These are phyloP conservation scores for Simplicillium sp. DNA, from an alignment of 2,329 filamentous ascomycete genomes.

Conservation along the genomic window DNA sequence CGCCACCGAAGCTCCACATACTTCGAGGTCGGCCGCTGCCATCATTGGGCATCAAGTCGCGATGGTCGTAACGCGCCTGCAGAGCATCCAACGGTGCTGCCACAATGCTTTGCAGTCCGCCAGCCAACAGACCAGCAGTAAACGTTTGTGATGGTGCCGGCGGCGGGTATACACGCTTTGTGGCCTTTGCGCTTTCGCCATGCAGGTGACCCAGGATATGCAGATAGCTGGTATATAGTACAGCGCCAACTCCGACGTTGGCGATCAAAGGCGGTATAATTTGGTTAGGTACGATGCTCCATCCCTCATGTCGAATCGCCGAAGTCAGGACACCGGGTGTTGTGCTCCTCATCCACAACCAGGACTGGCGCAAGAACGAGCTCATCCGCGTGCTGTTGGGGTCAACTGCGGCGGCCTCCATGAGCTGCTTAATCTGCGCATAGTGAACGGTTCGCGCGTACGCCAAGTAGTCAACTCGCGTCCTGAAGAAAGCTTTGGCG, in stretches of 20 bases:
- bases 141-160: conserved; percentile 56
- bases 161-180: conserved; percentile 61
- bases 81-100: conserved; percentile 70
- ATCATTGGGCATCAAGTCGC: conserved; percentile 32
- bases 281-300: conserved; percentile 65
- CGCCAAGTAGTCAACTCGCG: conserved; percentile 72
- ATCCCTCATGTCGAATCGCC: conserved; percentile 60
- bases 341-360: conserved; percentile 48
- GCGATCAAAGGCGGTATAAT: conserved; percentile 67
- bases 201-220: conserved; percentile 59
- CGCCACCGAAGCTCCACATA: conserved; percentile 64
- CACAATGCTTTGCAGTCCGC: conserved; percentile 58
- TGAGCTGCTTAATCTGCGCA: conserved; percentile 28
- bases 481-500: conserved; percentile 86
- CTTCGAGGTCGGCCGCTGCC: conserved; percentile 39
- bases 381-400: conserved; percentile 21
- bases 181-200: conserved; percentile 45
- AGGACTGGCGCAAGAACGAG: conserved; percentile 28
- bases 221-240: conserved; percentile 68
- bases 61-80: conserved; percentile 60
- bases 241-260: conserved; percentile 64
- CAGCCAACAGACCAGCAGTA: conserved; percentile 59
- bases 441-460: conserved; percentile 46
- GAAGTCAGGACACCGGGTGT: conserved; percentile 61
- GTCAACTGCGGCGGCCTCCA: conserved; percentile 24